phyloP scores from a whole-genome alignment of 1,284 basidiomycete genomes.

The Sanghuangporus weigelae region DNA sequence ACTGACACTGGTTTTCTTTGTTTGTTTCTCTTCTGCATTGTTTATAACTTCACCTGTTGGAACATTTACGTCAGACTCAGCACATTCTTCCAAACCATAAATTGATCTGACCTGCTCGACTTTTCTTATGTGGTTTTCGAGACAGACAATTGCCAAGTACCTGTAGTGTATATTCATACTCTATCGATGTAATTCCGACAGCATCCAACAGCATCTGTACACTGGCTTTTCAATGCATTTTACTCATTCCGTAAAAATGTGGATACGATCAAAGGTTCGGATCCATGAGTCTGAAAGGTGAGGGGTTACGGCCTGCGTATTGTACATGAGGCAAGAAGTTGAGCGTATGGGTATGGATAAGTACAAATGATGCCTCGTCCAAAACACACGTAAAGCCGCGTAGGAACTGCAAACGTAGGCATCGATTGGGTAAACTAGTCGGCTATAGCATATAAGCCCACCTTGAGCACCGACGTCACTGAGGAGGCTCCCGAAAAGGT shows the following conservation, averaged over 20 bases:
- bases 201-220: not conserved
- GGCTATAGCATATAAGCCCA: no score
- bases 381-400: no score
- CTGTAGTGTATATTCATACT: not conserved
- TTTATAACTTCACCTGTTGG: not conserved
- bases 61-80: not conserved
- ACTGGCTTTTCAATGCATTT: not conserved
- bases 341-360: no score
- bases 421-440: no score
- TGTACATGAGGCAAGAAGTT: no score
- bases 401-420: no score
- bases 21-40: not conserved
- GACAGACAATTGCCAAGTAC: not conserved
- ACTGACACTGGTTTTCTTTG: not conserved
- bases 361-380: no score
- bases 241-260: not conserved
- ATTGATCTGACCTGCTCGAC: not conserved
- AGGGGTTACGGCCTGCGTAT: no score
- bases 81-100: not conserved
- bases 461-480: no score
- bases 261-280: no score
- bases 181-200: not conserved
- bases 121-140: not conserved
- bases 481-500: no score
- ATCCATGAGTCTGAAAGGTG: no score